Evolutionary conservation across 176 grass and related monocot species (phyloP).

Genomic region (Rhynchospora tenuis): DNA sequence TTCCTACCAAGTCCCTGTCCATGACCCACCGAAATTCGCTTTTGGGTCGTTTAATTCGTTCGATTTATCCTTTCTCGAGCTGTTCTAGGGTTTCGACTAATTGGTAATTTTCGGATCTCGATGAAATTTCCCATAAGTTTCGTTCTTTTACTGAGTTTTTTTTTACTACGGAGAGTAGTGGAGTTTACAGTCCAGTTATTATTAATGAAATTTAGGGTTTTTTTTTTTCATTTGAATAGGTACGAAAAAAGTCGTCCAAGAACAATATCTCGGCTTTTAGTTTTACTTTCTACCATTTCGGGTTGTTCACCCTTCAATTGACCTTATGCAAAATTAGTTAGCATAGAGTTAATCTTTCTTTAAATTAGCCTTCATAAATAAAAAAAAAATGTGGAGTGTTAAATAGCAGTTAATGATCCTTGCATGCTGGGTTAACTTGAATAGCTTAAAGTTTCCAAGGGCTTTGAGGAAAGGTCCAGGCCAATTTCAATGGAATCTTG

Average conservation of each 20-base stretch:
- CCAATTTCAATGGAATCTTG: not conserved
- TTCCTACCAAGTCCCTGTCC: not conserved
- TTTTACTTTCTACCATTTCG: not conserved
- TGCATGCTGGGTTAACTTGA: not conserved
- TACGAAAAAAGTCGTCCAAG: not conserved
- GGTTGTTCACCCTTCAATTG: not conserved
- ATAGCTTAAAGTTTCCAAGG: not conserved
- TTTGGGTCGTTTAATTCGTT: not conserved
- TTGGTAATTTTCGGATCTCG: constrained; percentile 12
- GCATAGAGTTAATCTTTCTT: not conserved
- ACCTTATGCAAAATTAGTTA: not conserved
- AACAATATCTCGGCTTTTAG: not conserved
- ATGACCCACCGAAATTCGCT: not conserved
- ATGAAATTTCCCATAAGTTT: not conserved
- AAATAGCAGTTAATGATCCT: not conserved
- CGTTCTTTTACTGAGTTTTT: constrained; percentile 1
- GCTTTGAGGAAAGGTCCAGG: not conserved
- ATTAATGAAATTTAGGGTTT: constrained; percentile 12
- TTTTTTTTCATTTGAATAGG: not conserved
- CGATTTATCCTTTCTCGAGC: not conserved
- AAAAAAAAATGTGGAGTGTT: not conserved
- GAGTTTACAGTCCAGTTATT: not conserved
- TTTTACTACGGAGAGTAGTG: not conserved
- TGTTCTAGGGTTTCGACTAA: not conserved
- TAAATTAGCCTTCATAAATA: not conserved